Evolutionary conservation across 2,329 filamentous ascomycete species (phyloP), one percentile per base, ranked within the genome.

Genomic region (Alternaria postmessia): DNA sequence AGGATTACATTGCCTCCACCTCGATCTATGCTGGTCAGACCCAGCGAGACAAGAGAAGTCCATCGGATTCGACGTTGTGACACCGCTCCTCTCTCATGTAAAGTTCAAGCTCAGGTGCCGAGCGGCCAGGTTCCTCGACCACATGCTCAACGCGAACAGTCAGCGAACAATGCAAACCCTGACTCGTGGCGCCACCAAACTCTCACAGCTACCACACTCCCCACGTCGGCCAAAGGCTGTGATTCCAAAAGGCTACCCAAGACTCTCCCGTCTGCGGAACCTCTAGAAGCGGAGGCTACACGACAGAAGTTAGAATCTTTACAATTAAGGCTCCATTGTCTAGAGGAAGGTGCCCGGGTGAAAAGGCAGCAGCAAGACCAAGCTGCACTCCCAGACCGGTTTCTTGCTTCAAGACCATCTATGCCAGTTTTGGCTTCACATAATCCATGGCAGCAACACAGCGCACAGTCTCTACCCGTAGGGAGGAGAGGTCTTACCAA

Each of bases 241-340:
- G 32, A 3, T 14, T 8, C 28, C 11, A 49, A 20, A 14, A 38
- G 22, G 16, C 20, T 36, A 24, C 14, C 32, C 14, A 20, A 49
- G 14, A 12, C 32, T 5, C 14, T 5, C 9, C 32, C 14, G 32
- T 49, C 8, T 38, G 22, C 46, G 2, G 30, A 49, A 38, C 9
- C 24, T 6, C 32, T 26, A 38, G 38, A 51, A 56, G 38, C 22
- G 9, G 51, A 59, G 14, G 24, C 24, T 22, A n/a, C 30, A 39
- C 57, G 26, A 51, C 39, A 51, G 26, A 51, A 32, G 18, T 26
- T 56, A 5, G 57, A 51, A 16, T 43, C 38, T n/a, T 22, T 48
- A 7, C 52, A n/a, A 14, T 18, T 43, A 7, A 55, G 44, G 16
- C 39, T 56, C 14, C 16, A 38, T 32, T 34, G 34, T 7, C 18